phyloP scores from a whole-genome alignment of 257 asterid species.

The Euphrasia confusa region DNA sequence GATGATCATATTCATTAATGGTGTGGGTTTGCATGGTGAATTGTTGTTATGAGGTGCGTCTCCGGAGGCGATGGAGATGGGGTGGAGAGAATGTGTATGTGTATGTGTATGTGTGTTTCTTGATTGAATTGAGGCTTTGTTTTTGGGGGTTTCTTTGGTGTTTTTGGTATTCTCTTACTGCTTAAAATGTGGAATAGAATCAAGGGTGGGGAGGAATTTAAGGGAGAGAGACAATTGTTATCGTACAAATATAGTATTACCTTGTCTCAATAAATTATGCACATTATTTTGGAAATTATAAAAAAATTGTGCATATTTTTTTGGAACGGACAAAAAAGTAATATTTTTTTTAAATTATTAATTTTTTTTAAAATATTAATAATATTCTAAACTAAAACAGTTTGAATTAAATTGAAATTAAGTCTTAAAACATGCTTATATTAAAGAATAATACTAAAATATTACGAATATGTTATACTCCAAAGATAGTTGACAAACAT shows the following conservation, averaged over 20 bases:
- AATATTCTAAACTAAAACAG: no score
- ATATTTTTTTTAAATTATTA: no score
- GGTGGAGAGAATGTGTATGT: conserved; percentile 14
- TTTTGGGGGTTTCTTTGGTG: conserved; percentile 30
- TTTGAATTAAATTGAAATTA: no score
- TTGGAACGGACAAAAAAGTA: no score
- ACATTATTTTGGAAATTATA: no score
- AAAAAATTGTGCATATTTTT: no score
- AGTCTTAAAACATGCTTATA: no score
- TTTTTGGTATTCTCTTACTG: conserved; percentile 22
- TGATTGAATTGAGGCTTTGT: conserved; percentile 45
- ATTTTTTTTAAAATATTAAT: no score
- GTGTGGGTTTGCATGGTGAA: conserved; percentile 37
- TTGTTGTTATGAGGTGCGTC: conserved; percentile 51
- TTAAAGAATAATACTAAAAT: no score
- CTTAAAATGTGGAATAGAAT: conserved; percentile 2
- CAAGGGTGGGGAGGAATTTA: conserved; percentile 18
- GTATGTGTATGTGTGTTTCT: conserved; percentile 36
- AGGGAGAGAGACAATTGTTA: conserved; percentile 21
- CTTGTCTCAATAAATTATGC: no score
- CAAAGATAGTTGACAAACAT: no score
- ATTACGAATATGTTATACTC: no score
- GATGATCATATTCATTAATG: conserved; percentile 1
- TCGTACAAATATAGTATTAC: neutral
- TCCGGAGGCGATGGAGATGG: conserved; percentile 52